These are phyloP conservation scores for Beverwykella pulmonaria DNA, from an alignment of 495 filamentous ascomycete species.

Conservation along the genomic window DNA sequence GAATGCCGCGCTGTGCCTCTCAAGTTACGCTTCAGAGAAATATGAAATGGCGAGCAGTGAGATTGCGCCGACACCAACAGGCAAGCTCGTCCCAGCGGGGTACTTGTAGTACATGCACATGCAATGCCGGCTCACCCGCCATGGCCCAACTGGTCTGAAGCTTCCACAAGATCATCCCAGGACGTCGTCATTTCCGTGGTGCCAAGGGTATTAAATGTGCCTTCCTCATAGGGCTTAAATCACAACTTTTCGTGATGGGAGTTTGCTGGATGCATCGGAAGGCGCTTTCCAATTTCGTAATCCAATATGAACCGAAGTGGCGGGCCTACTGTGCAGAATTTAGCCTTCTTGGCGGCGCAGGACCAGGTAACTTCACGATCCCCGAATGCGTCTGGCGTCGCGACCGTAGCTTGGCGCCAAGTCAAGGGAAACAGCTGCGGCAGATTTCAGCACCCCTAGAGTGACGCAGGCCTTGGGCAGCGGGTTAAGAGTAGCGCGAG, in stretches of 20 bases:
- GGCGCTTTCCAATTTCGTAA: neutral
- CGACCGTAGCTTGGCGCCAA: too few species aligned
- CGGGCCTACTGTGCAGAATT: constrained; percentile 1
- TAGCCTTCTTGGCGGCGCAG: constrained; percentile 2
- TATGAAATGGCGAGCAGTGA: neutral
- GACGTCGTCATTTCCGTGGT: neutral
- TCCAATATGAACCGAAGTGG: neutral
- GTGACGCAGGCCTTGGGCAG: too few species aligned
- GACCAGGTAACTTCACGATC: neutral
- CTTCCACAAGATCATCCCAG: neutral
- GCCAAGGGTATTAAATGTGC: neutral
- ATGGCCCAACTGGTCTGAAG: too few species aligned
- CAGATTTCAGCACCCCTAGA: too few species aligned
- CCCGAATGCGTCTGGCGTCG: constrained; percentile 1
- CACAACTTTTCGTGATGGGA: neutral
- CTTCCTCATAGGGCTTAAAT: constrained; percentile 5
- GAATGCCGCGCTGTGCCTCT: neutral
- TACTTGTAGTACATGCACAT: constrained; percentile 1
- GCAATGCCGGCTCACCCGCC: too few species aligned
- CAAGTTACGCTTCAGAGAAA: neutral
- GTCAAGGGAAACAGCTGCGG: too few species aligned
- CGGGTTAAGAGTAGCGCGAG: too few species aligned
- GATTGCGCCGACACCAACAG: neutral
- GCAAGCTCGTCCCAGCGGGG: neutral
- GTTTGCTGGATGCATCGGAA: neutral